A percentile compares a stretch with the other conserved stretches of the same genome.
Conservation (phyloP, 768 basidiomycete species). For the Mycena amicta region DNA sequence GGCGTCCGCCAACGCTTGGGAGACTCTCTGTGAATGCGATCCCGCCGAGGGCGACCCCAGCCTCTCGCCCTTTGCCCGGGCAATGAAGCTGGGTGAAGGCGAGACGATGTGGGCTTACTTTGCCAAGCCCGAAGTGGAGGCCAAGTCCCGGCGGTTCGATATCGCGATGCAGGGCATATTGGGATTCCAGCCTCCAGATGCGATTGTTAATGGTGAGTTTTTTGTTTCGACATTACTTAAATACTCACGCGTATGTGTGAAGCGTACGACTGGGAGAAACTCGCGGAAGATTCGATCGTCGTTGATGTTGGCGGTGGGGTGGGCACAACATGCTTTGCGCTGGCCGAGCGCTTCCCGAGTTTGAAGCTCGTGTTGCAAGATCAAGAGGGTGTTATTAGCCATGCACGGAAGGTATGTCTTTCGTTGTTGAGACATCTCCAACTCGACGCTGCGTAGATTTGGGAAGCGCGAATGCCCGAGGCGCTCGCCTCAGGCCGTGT, state of each 20-base stretch:
- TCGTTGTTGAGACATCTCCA: background rate
- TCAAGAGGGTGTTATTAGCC: background rate
- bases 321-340: slow-evolving; percentile 14
- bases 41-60: slow-evolving; percentile 8
- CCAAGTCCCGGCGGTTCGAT: slow-evolving; percentile 2
- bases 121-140: slow-evolving; percentile 8
- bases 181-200: slow-evolving; percentile 3
- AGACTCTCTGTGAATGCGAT: slow-evolving; percentile 16
- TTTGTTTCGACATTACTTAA: too few species aligned
- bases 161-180: slow-evolving; percentile 10
- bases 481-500: background rate
- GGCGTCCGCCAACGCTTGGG: slow-evolving; percentile 21
- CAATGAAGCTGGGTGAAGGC: background rate
- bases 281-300: slow-evolving; percentile 18
- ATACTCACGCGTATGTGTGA: too few species aligned
- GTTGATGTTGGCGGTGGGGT: slow-evolving; percentile 40
- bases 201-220: slow-evolving; percentile 8
- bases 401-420: background rate
- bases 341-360: background rate
- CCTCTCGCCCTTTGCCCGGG: slow-evolving; percentile 11
- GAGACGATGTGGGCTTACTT: slow-evolving; percentile 11
- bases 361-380: background rate
- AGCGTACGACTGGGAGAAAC: slow-evolving; percentile 11
- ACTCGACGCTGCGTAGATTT: background rate
- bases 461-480: background rate